phyloP scores from a whole-genome alignment of 202 grass and related monocot species.

The Thinopyrum obtusiflorum region DNA sequence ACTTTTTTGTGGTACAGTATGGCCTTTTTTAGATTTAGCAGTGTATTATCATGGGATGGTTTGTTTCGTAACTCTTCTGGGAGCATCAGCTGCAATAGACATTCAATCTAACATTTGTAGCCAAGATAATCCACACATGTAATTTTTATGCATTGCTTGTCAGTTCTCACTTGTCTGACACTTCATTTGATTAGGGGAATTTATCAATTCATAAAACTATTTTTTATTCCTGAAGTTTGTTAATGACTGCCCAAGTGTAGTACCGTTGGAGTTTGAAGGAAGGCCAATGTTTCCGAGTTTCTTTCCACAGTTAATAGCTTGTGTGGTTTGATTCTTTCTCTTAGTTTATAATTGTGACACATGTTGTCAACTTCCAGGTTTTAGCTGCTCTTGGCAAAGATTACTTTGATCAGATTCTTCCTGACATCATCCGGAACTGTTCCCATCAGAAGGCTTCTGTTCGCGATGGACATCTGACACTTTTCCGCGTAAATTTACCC shows the following conservation, averaged over 20 bases:
- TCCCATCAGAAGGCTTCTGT: slow-evolving; percentile 94
- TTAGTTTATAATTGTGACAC: slow-evolving; percentile 11
- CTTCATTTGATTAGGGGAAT: not conserved
- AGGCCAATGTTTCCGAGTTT: not conserved
- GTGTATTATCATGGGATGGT: not conserved
- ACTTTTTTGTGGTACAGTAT: not conserved
- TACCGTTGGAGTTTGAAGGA: not conserved
- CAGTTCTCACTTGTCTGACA: slow-evolving; percentile 1
- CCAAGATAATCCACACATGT: slow-evolving; percentile 3
- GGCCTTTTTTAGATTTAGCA: not conserved
- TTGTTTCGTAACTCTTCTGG: slow-evolving; percentile 16
- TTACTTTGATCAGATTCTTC: slow-evolving; percentile 90
- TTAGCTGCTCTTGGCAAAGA: slow-evolving; percentile 90
- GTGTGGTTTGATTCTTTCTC: not conserved
- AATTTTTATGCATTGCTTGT: not conserved
- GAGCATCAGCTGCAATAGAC: not conserved
- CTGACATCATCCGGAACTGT: slow-evolving; percentile 92
- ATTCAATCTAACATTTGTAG: slow-evolving; percentile 16
- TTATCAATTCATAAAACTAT: not conserved
- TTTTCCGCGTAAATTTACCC: slow-evolving; percentile 65
- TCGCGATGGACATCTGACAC: slow-evolving; percentile 92
- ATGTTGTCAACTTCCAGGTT: slow-evolving; percentile 60
- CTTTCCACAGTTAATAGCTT: not conserved
- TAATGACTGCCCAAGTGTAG: not conserved
- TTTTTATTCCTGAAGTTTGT: slow-evolving; percentile 11